Evolutionary conservation across 2,329 filamentous ascomycete genomes (phyloP).

Genomic region (Lecanoromycetidae sp.): DNA sequence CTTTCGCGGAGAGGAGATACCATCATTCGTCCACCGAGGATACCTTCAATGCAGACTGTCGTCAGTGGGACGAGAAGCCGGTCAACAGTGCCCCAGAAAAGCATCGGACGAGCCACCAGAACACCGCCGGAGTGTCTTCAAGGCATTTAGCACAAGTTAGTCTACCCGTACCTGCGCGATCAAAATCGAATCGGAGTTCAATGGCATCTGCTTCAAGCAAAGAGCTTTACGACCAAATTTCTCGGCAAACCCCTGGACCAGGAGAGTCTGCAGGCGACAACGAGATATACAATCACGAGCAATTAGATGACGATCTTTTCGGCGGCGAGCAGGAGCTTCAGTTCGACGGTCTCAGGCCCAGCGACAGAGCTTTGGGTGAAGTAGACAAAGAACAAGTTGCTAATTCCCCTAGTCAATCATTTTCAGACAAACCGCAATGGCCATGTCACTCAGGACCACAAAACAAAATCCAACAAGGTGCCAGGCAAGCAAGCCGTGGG

Average conservation of each 20-base stretch:
- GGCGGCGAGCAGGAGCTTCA: not conserved
- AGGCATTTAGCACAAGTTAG: not conserved
- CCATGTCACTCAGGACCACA: not conserved
- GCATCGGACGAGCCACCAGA: not conserved
- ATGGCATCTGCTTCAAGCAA: not conserved
- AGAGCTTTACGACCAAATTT: not conserved
- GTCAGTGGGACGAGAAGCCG: not conserved
- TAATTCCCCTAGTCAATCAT: not conserved
- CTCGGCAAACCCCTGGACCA: not conserved
- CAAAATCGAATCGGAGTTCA: not conserved
- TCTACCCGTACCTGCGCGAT: not conserved
- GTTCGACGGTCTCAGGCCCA: not conserved
- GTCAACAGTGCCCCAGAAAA: not conserved
- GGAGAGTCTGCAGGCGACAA: not conserved
- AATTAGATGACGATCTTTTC: not conserved
- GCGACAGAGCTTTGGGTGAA: not conserved
- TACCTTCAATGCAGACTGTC: not conserved
- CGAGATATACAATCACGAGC: not conserved
- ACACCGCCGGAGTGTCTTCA: not conserved
- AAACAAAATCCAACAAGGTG: not conserved
- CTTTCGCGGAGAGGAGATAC: constrained; percentile 12
- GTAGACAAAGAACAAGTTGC: not conserved
- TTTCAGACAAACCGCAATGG: not conserved
- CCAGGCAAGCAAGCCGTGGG: not conserved
- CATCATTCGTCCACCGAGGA: constrained; percentile 5